Percentiles rank a stretch among this genome's conserved stretches.
phyloP scores from a whole-genome alignment of 352 stramenopile species.

The Globisporangium okanoganense region DNA sequence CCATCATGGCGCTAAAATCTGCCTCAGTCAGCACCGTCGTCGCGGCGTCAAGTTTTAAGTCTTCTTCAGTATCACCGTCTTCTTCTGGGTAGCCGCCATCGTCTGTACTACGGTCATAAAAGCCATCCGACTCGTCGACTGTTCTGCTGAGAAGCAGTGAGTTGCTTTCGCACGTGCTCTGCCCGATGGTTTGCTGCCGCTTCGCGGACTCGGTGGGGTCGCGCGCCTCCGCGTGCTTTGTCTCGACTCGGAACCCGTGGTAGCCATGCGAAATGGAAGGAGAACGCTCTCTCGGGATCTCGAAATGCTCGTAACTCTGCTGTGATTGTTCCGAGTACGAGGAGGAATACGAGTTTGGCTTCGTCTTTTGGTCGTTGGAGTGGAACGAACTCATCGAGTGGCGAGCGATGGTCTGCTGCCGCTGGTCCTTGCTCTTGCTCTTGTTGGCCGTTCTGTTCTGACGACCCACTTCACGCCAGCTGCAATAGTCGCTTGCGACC shows the following conservation, averaged over 20 bases:
- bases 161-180: conserved; percentile 3
- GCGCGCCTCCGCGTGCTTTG: not conserved
- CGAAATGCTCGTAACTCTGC: conserved; percentile 6
- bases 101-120: not conserved
- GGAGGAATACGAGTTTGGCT: not conserved
- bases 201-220: not conserved
- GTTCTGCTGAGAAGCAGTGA: not conserved
- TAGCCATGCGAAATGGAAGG: not conserved
- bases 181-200: not conserved
- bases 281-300: conserved; percentile 9
- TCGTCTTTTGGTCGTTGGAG: not conserved
- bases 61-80: not conserved
- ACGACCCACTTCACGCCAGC: conserved; percentile 10
- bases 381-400: not conserved
- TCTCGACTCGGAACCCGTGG: conserved; percentile 10
- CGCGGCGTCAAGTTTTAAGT: not conserved
- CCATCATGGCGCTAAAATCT: conserved; percentile 17
- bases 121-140: not conserved
- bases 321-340: conserved; percentile 1
- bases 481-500: conserved; percentile 27
- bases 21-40: conserved; percentile 8
- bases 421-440: not conserved
- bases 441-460: no score
- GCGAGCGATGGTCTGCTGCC: not conserved
- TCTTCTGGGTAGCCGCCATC: not conserved